Percentiles rank a stretch among this genome's conserved stretches.
These are phyloP conservation scores for Oryza brachyantha DNA, from an alignment of 176 grass and related monocot species.

Conservation along the genomic window DNA sequence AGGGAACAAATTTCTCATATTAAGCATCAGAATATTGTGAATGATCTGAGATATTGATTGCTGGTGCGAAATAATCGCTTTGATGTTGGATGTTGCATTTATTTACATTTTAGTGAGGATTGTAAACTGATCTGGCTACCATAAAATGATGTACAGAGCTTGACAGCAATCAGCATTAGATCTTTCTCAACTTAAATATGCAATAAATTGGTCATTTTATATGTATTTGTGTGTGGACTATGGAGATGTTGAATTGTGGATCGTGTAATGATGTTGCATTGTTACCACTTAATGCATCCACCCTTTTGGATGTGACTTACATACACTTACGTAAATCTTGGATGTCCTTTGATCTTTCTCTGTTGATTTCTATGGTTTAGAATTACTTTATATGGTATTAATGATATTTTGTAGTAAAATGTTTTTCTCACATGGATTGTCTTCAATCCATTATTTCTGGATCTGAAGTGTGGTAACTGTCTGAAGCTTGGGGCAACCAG, in stretches of 20 bases:
- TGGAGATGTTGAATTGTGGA: not conserved
- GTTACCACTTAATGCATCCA: too few relatives aligned
- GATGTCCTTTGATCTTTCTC: not conserved
- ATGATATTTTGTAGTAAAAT: too few relatives aligned
- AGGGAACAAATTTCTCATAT: not conserved
- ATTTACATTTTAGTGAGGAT: not conserved
- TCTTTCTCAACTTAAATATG: not conserved
- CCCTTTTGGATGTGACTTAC: too few relatives aligned
- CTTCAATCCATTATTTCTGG: not conserved
- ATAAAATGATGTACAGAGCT: not conserved
- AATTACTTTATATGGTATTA: not conserved
- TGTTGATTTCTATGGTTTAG: not conserved
- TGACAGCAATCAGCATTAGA: not conserved
- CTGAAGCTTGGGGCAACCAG: not conserved
- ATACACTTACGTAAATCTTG: not conserved
- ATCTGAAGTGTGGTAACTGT: not conserved
- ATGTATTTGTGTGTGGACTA: not conserved
- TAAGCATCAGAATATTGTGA: not conserved
- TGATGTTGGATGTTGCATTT: not conserved
- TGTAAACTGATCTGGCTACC: not conserved
- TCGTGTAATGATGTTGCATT: not conserved
- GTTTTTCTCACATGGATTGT: too few relatives aligned
- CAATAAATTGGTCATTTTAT: not conserved
- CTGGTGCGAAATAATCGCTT: not conserved
- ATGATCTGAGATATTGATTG: conserved; percentile 19